Conservation (phyloP, 257 asterid genomes). For the Orobanche coerulescens region DNA sequence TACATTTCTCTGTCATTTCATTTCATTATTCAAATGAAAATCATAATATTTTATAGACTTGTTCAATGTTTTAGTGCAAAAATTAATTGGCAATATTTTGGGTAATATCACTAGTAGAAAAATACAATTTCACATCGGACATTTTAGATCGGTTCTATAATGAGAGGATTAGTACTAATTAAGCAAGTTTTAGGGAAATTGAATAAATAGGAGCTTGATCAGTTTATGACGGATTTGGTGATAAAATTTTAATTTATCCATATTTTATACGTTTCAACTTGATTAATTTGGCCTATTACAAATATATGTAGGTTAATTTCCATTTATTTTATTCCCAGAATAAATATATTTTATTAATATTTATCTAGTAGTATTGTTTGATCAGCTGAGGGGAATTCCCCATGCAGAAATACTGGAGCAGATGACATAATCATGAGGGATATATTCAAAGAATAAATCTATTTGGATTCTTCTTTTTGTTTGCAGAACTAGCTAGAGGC, state of each 20-base stretch:
- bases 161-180: slow-evolving; percentile 3
- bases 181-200: background rate
- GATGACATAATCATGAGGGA: background rate
- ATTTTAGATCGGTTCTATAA: too few species aligned
- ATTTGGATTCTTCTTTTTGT: too few species aligned
- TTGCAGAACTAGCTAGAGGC: too few species aligned
- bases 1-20: slow-evolving; percentile 45
- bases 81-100: too few species aligned
- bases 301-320: background rate
- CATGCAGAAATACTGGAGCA: background rate
- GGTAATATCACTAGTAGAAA: too few species aligned
- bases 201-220: background rate
- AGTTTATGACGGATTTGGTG: slow-evolving; percentile 21
- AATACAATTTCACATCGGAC: too few species aligned
- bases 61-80: too few species aligned
- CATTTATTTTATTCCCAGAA: background rate
- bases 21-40: too few species aligned
- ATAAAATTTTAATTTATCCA: slow-evolving; percentile 17
- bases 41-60: too few species aligned
- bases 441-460: background rate
- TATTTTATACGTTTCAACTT: slow-evolving; percentile 21
- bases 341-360: background rate
- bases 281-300: slow-evolving; percentile 8
- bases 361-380: too few species aligned
- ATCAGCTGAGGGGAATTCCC: too few species aligned